phyloP scores from a whole-genome alignment of 2,329 filamentous ascomycete genomes.

The Talaromyces albobiverticillius region DNA sequence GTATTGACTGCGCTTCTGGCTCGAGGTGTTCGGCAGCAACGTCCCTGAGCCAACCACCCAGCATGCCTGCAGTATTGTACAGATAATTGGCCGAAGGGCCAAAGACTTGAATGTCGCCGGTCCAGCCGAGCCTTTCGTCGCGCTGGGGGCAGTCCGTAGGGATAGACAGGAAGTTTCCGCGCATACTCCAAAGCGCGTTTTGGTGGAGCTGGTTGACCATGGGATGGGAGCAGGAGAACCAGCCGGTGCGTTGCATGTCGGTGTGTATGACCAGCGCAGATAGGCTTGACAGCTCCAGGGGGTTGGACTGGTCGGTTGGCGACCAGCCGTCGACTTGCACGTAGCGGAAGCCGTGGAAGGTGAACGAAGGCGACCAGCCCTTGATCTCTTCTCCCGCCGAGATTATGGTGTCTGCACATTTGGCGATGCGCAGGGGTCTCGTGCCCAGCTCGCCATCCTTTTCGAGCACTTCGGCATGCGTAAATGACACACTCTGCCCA shows the following conservation, averaged over 20 bases:
- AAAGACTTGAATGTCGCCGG: conserved; percentile 51
- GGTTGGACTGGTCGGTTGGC: conserved; percentile 11
- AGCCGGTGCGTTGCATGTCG: conserved; percentile 50
- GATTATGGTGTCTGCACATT: conserved; percentile 39
- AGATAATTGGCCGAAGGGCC: conserved; percentile 42
- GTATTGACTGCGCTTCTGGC: conserved; percentile 14
- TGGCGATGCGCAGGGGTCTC: conserved; percentile 42
- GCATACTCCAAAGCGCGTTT: conserved; percentile 58
- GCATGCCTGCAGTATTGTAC: conserved; percentile 53
- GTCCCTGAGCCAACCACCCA: conserved; percentile 51
- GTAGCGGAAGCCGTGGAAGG: conserved; percentile 53
- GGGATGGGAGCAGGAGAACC: conserved; percentile 51
- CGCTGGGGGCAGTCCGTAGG: conserved; percentile 59
- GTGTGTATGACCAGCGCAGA: conserved; percentile 45
- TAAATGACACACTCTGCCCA: conserved; percentile 35
- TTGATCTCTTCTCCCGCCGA: conserved; percentile 21
- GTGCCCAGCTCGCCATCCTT: conserved; percentile 37
- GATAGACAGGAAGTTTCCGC: conserved; percentile 56
- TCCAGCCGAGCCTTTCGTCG: conserved; percentile 56
- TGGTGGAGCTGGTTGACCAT: conserved; percentile 51
- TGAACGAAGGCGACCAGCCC: conserved; percentile 47
- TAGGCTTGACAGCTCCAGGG: not conserved
- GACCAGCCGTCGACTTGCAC: conserved; percentile 48
- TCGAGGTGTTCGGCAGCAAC: conserved; percentile 34
- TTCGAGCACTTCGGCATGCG: conserved; percentile 55